Evolutionary conservation across 768 basidiomycete species (phyloP), one percentile per base, ranked within the genome.

Genomic region (Lactifluus volemus): DNA sequence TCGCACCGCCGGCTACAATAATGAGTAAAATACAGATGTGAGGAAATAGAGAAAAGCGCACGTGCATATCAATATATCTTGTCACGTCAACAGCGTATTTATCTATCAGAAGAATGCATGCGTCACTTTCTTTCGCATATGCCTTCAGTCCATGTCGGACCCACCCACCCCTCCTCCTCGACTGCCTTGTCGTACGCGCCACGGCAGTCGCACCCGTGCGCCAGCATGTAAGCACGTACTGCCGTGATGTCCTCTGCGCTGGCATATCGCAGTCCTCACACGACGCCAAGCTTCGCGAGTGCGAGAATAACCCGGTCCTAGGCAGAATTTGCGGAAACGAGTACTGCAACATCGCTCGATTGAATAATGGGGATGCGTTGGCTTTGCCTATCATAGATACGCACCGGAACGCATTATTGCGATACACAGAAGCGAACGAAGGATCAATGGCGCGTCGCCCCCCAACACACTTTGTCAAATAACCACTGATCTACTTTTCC

Each of bases 221-320:
- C 63, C 21, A 71, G 69, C 82, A 85, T 85, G 60, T 81, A 75
- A 14, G 68, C 64, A 12, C 70, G 67, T 0, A 83, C 82, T 38
- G 79, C 78, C 6, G 69, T 66, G 49, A 85, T 70, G 64, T 86
- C 85, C 7, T 74, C 69, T 10, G 75, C 64, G 17, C 76, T 72
- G 0, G 81, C 84, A n/a, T 77, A 75, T 3, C 83, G 78, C 15
- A 88, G 72, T 44, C 77, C 73, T 5, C 69, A 73, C 1, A 75
- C 80, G 0, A 84, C 69, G 0, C 83, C 81, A 8, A 83, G 53
- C 5, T 65, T 67, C 63, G 84, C 73, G 11, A 90, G 74, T 5
- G 72, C 51, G 21, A 80, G 68, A 45, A 90, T 89, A 47, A 84
- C 78, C 88, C 87, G 88, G 71, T 92, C 88, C 87, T 86, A 92